Base-by-base conservation (phyloP, 2,329 filamentous ascomycete species). In the Trichoderma aggressivum region DNA sequence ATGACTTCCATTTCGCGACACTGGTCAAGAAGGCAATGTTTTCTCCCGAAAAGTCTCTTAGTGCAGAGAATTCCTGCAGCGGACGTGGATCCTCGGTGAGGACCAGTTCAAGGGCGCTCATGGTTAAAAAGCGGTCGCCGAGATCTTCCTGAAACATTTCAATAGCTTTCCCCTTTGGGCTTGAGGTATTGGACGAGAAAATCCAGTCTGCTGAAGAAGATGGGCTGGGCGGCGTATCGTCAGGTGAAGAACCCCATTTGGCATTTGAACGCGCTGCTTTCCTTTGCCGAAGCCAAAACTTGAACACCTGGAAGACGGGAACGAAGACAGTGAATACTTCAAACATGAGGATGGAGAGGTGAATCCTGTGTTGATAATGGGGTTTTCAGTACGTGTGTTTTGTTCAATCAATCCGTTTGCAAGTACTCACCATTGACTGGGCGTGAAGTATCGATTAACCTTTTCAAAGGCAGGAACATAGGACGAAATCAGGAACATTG, bases 11-110 rank as follows among this genome's bases (percentile, higher is more conserved):
- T 62, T 84, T 82, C 1, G 84, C 80, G 1, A 90, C 85, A n/a
- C 83, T 81, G 10, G 84, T 88, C 3, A 92, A 81, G 77, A 92
- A 92, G 39, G 89, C 86, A 74, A 92, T 89, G 76, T 92, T 92
- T 78, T 92, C 90, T 16, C 89, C 90, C 0, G 90, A 91, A 76
- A 92, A 92, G 74, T 92, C 90, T 53, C 86, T 84, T 0, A 87
- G 82, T 0, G 89, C 89, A 0, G 90, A 89, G 77, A 91, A 92
- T 62, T 88, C 80, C 70, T 90, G 87, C 0, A 92, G 83, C 0
- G 87, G 87, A 2, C 84, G 82, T 0, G 88, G 86, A 76, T 90
- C 89, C 63, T 84, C 82, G 61, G 84, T 81, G 0, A 92, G 82
- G 11, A 88, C 86, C 70, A 87, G 83, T 73, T 92, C 89, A 3